Conservation (phyloP, 352 stramenopile species). For the Pythium sukuiense region DNA sequence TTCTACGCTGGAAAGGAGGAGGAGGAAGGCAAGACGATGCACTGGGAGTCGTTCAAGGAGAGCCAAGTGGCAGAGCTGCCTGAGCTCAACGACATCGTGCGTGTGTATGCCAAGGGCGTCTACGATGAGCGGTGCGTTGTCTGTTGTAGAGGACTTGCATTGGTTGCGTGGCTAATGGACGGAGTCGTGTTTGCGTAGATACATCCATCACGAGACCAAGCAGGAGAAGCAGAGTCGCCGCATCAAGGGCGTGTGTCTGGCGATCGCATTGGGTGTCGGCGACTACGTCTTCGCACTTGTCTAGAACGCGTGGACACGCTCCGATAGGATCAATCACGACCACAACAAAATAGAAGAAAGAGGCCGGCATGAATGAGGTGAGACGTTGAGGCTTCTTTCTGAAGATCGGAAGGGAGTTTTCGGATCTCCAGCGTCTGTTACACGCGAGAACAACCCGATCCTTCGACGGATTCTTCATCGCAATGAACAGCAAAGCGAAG, state of each 20-base stretch:
- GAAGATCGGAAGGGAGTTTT: not conserved
- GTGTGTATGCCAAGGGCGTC: conserved; percentile 69
- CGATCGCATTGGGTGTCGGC: conserved; percentile 43
- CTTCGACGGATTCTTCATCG: not conserved
- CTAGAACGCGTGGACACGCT: conserved; percentile 5
- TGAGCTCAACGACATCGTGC: conserved; percentile 58
- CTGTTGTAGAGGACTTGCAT: not conserved
- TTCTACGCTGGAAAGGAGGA: conserved; percentile 68
- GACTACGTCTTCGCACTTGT: conserved; percentile 46
- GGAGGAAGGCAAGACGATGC: conserved; percentile 49
- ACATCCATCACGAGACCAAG: conserved; percentile 50
- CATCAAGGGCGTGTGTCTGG: conserved; percentile 54
- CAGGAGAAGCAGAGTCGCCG: conserved; percentile 55
- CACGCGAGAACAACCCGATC: not conserved
- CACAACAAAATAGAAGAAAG: conserved; percentile 4
- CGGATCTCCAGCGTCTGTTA: not conserved
- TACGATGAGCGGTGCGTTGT: conserved; percentile 29
- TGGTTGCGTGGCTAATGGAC: not conserved
- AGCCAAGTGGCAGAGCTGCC: conserved; percentile 59
- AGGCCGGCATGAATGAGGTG: not conserved
- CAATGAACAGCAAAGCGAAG: not conserved
- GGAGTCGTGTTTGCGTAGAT: conserved; percentile 29
- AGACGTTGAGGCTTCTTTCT: not conserved
- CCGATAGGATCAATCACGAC: not conserved
- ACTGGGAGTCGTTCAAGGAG: conserved; percentile 63